Percentiles rank a stretch among this genome's conserved stretches.
phyloP scores from a whole-genome alignment of 352 stramenopile species.

The Globisporangium cystogenes region DNA sequence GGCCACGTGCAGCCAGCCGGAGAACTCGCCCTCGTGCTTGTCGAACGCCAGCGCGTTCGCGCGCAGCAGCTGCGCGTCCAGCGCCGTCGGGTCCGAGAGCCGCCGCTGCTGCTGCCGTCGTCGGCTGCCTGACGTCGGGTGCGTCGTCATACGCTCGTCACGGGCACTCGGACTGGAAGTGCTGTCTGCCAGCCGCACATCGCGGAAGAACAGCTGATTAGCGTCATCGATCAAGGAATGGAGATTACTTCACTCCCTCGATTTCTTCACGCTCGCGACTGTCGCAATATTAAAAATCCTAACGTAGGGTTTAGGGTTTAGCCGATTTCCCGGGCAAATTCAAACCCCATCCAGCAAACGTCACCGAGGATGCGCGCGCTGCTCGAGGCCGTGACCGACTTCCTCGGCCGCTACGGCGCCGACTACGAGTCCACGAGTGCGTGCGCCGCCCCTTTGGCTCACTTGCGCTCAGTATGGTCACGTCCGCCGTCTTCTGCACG shows the following conservation, averaged over 20 bases:
- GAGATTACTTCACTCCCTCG: too few relatives aligned
- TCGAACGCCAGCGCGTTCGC: constrained; percentile 18
- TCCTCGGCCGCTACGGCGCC: constrained; percentile 39
- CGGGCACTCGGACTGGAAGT: background rate
- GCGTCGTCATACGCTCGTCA: too few relatives aligned
- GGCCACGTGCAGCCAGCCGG: constrained; percentile 33
- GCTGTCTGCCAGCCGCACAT: too few relatives aligned
- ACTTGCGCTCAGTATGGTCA: too few relatives aligned
- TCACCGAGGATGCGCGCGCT: constrained; percentile 23
- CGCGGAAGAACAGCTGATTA: constrained; percentile 7
- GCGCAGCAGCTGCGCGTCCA: constrained; percentile 21
- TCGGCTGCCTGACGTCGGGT: background rate
- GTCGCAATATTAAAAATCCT: background rate
- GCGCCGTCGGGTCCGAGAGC: constrained; percentile 19
- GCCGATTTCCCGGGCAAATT: background rate
- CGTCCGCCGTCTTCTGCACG: background rate
- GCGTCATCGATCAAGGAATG: too few relatives aligned
- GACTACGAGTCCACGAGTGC: constrained; percentile 35
- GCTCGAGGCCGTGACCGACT: constrained; percentile 46
- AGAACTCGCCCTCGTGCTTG: constrained; percentile 20
- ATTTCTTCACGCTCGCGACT: too few relatives aligned
- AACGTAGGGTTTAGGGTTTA: background rate
- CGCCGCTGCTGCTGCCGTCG: constrained; percentile 2
- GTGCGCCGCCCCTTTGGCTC: too few relatives aligned
- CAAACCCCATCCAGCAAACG: constrained; percentile 1